phyloP scores from a whole-genome alignment of 257 asterid genomes.

The Sherardia arvensis region DNA sequence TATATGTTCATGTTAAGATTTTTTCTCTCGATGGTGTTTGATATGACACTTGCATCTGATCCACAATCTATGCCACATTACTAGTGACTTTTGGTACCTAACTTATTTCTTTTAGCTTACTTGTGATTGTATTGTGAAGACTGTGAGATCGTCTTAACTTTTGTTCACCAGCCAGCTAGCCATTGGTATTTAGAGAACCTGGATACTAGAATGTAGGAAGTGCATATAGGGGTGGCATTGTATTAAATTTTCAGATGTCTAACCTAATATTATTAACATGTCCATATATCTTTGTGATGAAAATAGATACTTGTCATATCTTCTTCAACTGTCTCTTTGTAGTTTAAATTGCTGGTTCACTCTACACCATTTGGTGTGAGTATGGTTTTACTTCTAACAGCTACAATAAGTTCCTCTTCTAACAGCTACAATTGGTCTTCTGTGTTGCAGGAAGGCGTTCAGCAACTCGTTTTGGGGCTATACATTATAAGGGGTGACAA shows the following conservation, averaged over 20 bases:
- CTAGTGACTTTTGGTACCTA: neutral
- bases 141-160: neutral
- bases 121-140: neutral
- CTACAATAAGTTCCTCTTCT: neutral
- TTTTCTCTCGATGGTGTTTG: neutral
- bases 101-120: neutral
- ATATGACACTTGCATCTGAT: neutral
- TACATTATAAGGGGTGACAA: slow-evolving; percentile 96
- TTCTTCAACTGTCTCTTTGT: neutral
- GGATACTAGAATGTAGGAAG: neutral
- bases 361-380: neutral
- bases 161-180: neutral
- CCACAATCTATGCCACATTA: neutral
- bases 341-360: neutral
- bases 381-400: neutral
- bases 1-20: neutral
- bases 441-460: slow-evolving; percentile 81
- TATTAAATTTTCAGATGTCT: too few species aligned
- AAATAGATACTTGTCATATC: neutral
- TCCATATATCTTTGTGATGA: too few species aligned
- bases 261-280: neutral
- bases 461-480: slow-evolving; percentile 94
- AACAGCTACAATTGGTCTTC: neutral
- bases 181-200: neutral
- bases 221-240: too few species aligned